Evolutionary conservation across 306 rosid genomes (phyloP), one percentile per base, ranked within the genome.

Genomic region (Oxytropis ochrocephala): DNA sequence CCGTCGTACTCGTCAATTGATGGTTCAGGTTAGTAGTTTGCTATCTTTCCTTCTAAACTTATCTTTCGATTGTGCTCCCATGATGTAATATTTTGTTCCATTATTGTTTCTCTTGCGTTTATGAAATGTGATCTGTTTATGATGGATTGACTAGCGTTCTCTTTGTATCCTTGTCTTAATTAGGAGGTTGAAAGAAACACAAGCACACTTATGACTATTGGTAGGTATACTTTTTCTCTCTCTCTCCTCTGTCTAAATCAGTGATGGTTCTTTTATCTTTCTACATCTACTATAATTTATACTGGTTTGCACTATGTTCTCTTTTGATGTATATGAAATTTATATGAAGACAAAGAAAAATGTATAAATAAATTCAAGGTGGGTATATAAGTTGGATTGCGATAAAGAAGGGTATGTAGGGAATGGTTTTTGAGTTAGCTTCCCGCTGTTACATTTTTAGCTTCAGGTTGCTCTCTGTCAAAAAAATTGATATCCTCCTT

Each of bases 151-250:
- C 74, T 7, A 35, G 11, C 70, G 43, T 73, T 66, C 30, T 74
- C 74, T 47, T 56, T 68, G 59, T 16, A 32, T 74, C 71, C 48
- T 3, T 67, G n/a, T 63, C 53, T 73, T 64, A 46, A 27, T 84
- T 54, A 94, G 98, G 98, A 94, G 64, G 94, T 88, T 77, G 98
- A 94, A 78, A 85, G 98, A 83, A 94, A 77, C 67, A 67, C 91
- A 17, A 76, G 78, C 90, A 85, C 91, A 36, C 84, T 90, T 29
- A 79, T 76, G 89, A 87, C 92, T 18, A 47, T 87, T 11, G 97
- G 97, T 94, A 71, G 59, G 78, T 78, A 43, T 41, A 19, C 58
- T 57, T 72, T 66, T 41, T 44, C 9, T 57, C 65, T 44, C 65
- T 44, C 29, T 53, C 50, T 56, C 17, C 29, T 36, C 10, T 80